These are phyloP conservation scores for Apophysomyces trapeziformis DNA, from an alignment of 371 early-diverging fungal genomes.

Conservation along the genomic window DNA sequence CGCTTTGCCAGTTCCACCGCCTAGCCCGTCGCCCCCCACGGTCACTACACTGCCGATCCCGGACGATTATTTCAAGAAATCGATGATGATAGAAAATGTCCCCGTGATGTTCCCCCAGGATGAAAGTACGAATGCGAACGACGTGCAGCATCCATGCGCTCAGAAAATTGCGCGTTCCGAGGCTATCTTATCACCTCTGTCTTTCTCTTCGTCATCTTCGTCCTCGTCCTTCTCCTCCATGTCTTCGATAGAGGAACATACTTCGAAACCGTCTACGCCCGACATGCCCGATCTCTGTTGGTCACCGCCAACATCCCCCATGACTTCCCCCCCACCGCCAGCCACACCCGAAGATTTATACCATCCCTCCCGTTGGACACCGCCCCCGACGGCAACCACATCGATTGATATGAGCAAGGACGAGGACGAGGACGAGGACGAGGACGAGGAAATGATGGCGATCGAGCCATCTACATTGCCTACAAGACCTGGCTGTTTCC, in stretches of 20 bases:
- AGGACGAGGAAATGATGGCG: neutral
- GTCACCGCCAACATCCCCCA: slow-evolving; percentile 24
- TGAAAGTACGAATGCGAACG: neutral
- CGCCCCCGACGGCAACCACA: slow-evolving; percentile 5
- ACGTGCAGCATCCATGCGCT: slow-evolving; percentile 5
- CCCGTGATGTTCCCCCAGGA: slow-evolving; percentile 10
- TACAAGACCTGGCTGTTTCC: slow-evolving; percentile 9
- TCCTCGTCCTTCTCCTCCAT: slow-evolving; percentile 25
- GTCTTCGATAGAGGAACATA: slow-evolving; percentile 23
- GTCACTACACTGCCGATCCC: slow-evolving; percentile 2
- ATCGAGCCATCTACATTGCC: slow-evolving; percentile 19
- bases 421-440: neutral
- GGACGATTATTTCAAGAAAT: slow-evolving; percentile 4
- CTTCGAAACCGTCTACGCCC: slow-evolving; percentile 9
- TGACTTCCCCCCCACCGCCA: slow-evolving; percentile 18
- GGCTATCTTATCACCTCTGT: slow-evolving; percentile 16
- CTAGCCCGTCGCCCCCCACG: slow-evolving; percentile 2
- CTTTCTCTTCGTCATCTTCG: slow-evolving; percentile 22
- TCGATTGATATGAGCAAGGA: neutral
- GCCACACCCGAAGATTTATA: slow-evolving; percentile 13
- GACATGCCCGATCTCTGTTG: slow-evolving; percentile 3
- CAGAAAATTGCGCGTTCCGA: neutral
- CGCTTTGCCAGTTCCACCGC: neutral
- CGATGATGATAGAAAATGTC: slow-evolving; percentile 1
- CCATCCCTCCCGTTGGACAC: slow-evolving; percentile 15